A percentile compares a stretch with the other conserved stretches of the same genome.
These are phyloP conservation scores for Syzygium grande DNA, from an alignment of 345 rosid genomes.

Conservation along the genomic window DNA sequence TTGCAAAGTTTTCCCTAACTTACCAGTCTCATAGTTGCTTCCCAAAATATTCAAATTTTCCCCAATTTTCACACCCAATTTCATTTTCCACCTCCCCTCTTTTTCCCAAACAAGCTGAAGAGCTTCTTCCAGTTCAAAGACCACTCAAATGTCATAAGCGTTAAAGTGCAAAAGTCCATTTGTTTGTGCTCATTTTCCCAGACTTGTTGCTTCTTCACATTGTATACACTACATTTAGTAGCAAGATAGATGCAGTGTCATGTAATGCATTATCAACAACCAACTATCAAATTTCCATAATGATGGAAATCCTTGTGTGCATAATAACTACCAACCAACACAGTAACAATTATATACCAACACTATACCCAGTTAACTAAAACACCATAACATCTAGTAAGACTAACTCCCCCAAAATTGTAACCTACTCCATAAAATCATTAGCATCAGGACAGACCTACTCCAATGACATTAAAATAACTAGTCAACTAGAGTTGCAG, in stretches of 20 bases:
- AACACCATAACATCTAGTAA: neutral
- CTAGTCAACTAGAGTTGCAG: neutral
- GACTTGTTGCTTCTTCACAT: neutral
- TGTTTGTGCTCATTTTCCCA: neutral
- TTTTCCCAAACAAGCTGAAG: neutral
- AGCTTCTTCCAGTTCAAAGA: neutral
- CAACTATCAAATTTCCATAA: neutral
- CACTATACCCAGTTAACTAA: neutral
- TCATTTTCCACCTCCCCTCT: neutral
- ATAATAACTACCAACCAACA: neutral
- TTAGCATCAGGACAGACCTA: neutral
- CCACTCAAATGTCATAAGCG: neutral
- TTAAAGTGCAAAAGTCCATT: neutral
- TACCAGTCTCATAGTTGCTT: neutral
- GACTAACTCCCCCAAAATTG: neutral
- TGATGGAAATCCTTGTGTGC: neutral
- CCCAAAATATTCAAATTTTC: neutral
- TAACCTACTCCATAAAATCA: neutral
- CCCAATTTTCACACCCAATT: neutral
- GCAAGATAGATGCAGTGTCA: neutral
- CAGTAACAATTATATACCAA: neutral
- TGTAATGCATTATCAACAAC: neutral
- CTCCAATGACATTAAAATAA: neutral
- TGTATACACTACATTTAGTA: neutral
- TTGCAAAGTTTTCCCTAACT: neutral